Evolutionary conservation across 257 asterid species (phyloP).

Genomic region (Paulownia fortunei): DNA sequence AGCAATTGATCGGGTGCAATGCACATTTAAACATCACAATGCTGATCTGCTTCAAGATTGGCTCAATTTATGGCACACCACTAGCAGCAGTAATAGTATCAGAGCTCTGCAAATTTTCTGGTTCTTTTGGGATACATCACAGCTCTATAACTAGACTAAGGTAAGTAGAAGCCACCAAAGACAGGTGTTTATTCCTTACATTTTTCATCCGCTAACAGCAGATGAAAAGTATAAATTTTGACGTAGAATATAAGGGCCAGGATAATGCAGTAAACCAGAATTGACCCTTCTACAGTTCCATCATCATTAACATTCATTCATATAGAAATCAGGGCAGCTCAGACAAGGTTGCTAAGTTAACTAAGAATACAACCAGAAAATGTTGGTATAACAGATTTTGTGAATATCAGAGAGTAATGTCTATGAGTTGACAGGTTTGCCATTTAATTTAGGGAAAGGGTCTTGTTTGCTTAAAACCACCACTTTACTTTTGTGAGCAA

Average conservation of each 20-base stretch:
- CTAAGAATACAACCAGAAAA: not conserved
- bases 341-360: not conserved
- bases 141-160: too few species aligned
- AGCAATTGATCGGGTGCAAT: too few species aligned
- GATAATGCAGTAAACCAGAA: not conserved
- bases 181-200: not conserved
- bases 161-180: not conserved
- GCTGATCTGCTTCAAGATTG: not conserved
- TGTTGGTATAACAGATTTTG: conserved; percentile 2
- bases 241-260: not conserved
- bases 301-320: not conserved
- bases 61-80: not conserved
- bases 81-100: not conserved
- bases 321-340: not conserved
- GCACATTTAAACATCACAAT: too few species aligned
- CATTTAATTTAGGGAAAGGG: conserved; percentile 90
- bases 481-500: conserved; percentile 97
- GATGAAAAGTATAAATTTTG: not conserved
- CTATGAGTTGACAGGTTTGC: conserved; percentile 75
- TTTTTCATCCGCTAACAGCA: not conserved
- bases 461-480: conserved; percentile 94
- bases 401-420: not conserved
- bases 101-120: not conserved
- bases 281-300: not conserved
- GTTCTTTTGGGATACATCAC: not conserved